These are phyloP conservation scores for Talaromyces albobiverticillius DNA, from an alignment of 2,329 filamentous ascomycete species.

Conservation along the genomic window DNA sequence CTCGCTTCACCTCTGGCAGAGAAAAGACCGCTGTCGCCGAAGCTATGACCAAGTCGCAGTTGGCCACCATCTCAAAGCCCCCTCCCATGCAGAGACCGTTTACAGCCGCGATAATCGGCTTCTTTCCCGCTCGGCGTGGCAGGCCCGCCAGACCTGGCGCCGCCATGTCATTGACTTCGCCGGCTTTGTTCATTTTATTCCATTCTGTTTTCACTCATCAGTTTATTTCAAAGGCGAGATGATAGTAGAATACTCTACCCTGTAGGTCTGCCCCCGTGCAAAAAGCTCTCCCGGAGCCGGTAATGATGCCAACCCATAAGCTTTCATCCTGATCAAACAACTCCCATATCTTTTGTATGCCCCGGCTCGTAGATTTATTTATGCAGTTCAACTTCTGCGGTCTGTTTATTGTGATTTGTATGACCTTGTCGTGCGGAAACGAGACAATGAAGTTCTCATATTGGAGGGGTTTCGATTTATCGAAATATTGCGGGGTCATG, in stretches of 20 bases:
- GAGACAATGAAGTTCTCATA: not conserved
- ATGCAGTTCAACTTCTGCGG: slow-evolving; percentile 42
- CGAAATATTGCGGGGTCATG: not conserved
- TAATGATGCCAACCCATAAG: slow-evolving; percentile 62
- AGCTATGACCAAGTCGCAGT: slow-evolving; percentile 63
- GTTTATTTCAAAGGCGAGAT: not conserved
- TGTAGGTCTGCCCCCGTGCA: slow-evolving; percentile 65
- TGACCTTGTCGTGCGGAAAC: slow-evolving; percentile 20
- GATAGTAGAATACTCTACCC: not conserved
- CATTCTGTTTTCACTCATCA: slow-evolving; percentile 3
- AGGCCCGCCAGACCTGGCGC: slow-evolving; percentile 36
- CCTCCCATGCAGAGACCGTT: slow-evolving; percentile 74
- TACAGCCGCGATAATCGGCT: slow-evolving; percentile 73
- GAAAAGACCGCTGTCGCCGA: slow-evolving; percentile 58
- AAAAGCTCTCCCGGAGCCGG: slow-evolving; percentile 62
- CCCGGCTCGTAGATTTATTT: slow-evolving; percentile 38
- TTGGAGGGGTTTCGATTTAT: not conserved
- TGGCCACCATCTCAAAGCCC: slow-evolving; percentile 72
- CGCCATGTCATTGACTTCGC: slow-evolving; percentile 30
- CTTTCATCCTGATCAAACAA: slow-evolving; percentile 64
- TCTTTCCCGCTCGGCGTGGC: slow-evolving; percentile 64
- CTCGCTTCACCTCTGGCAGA: slow-evolving; percentile 68
- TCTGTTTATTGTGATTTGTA: slow-evolving; percentile 43
- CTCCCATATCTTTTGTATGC: slow-evolving; percentile 49
- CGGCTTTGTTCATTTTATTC: slow-evolving; percentile 60